phyloP scores from a whole-genome alignment of 345 rosid genomes.

The Noccaea caerulescens region DNA sequence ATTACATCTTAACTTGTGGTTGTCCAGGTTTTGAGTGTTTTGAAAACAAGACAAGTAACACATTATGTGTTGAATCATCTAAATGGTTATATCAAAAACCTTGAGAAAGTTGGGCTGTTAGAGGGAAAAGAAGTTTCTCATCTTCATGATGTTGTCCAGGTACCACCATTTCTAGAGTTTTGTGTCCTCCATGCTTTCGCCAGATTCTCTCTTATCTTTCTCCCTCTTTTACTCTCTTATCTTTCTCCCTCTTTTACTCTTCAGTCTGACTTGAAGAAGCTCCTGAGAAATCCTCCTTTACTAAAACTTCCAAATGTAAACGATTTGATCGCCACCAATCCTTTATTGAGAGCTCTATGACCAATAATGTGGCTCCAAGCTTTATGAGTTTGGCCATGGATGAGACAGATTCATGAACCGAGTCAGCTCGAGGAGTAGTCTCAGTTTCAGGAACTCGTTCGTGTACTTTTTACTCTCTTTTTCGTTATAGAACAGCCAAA shows the following conservation, averaged over 20 bases:
- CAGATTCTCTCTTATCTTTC: neutral
- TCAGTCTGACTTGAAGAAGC: slow-evolving; percentile 90
- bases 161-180: slow-evolving; percentile 23
- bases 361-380: slow-evolving; percentile 17
- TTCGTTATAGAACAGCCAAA: too few relatives aligned
- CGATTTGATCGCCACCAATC: slow-evolving; percentile 60
- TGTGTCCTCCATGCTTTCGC: slow-evolving; percentile 1
- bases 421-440: slow-evolving; percentile 11
- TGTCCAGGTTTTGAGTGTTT: slow-evolving; percentile 73
- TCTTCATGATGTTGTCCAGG: slow-evolving; percentile 91
- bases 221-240: neutral
- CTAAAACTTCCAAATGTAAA: slow-evolving; percentile 62
- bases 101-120: slow-evolving; percentile 80
- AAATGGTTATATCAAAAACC: slow-evolving; percentile 71
- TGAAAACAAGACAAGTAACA: slow-evolving; percentile 93
- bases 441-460: slow-evolving; percentile 9
- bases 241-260: neutral
- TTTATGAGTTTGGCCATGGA: slow-evolving; percentile 11
- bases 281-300: slow-evolving; percentile 82
- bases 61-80: slow-evolving; percentile 80
- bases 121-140: slow-evolving; percentile 88
- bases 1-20: neutral
- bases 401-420: slow-evolving; percentile 17
- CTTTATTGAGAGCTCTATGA: slow-evolving; percentile 45
- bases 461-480: neutral